Evolutionary conservation across 176 grass and related monocot genomes (phyloP), one percentile per base, ranked within the genome.

Genomic region (Phyllostachys edulis): DNA sequence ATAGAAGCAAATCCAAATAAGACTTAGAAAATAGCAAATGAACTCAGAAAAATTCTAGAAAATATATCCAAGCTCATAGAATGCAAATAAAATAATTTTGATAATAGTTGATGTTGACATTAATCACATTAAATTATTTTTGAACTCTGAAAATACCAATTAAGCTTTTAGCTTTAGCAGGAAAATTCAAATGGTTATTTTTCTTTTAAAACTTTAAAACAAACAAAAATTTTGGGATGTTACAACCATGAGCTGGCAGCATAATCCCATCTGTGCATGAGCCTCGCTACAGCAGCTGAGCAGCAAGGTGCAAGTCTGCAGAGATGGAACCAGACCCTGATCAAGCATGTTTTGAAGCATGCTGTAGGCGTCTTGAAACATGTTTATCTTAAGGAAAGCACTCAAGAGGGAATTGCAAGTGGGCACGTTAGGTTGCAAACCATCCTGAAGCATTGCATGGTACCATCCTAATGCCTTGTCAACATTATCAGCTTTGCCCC

Each of bases 401-500:
- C 96, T 95, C 23, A 98, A 60, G 38, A 95, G 85, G 5, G 96
- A 95, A 71, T 98, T 98, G 81, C 96, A 94, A 49, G 96, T 95
- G 15, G 96, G 96, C 42, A 95, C 93, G n/a, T 95, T 98, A 73
- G 96, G 93, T 81, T 74, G 91, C 81, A 98, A 77, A 66, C 93
- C 96, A 49, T 90, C 91, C 68, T 92, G 86, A 63, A 95, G 93
- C 96, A 98, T 98, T 14, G 91, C 88, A 38, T 85, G 85, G 83
- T 94, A 95, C 96, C 96, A 98, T 38, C 73, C 84, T 40, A 78
- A 76, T 24, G 96, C 96, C 81, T 89, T 95, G 71, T 95, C 93
- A 7, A 95, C 89, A 56, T 98, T 94, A 7, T 93, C 96, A 5
- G 93, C 80, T 92, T 95, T 98, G 82, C 96, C 93, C 96, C 96